Conservation (phyloP, 495 filamentous ascomycete species). For the Penicillium longicatenatum region DNA sequence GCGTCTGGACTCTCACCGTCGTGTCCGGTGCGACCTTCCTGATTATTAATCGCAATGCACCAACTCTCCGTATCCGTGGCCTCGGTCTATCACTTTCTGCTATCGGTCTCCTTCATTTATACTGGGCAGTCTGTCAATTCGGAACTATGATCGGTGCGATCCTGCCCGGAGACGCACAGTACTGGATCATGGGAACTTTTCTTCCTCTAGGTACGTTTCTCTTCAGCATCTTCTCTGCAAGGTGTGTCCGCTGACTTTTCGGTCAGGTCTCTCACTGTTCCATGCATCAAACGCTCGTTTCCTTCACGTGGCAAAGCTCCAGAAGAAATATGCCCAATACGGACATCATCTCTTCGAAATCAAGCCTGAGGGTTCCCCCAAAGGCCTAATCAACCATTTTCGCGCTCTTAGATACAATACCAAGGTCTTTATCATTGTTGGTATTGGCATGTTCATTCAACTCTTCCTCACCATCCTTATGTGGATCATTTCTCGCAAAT, state of each 20-base stretch:
- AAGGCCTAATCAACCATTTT: conserved; percentile 27
- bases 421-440: conserved; percentile 29
- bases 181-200: conserved; percentile 75
- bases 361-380: background rate
- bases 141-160: conserved; percentile 60
- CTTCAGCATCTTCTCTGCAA: background rate
- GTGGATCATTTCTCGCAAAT: conserved; percentile 66
- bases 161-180: conserved; percentile 60
- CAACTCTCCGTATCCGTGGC: conserved; percentile 63
- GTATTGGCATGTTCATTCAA: conserved; percentile 30
- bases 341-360: background rate
- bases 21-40: conserved; percentile 56
- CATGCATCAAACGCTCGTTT: conserved; percentile 69
- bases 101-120: conserved; percentile 63
- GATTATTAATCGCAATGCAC: conserved; percentile 52
- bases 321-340: conserved; percentile 31
- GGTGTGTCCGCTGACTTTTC: background rate
- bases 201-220: conserved; percentile 59
- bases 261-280: conserved; percentile 57
- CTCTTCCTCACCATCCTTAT: conserved; percentile 61
- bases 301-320: conserved; percentile 56
- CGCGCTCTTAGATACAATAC: conserved; percentile 29
- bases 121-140: conserved; percentile 61
- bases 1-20: conserved; percentile 58
- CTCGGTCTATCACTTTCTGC: conserved; percentile 61